phyloP scores from a whole-genome alignment of 805 yeast genomes.

The Kuraishia hungarica region DNA sequence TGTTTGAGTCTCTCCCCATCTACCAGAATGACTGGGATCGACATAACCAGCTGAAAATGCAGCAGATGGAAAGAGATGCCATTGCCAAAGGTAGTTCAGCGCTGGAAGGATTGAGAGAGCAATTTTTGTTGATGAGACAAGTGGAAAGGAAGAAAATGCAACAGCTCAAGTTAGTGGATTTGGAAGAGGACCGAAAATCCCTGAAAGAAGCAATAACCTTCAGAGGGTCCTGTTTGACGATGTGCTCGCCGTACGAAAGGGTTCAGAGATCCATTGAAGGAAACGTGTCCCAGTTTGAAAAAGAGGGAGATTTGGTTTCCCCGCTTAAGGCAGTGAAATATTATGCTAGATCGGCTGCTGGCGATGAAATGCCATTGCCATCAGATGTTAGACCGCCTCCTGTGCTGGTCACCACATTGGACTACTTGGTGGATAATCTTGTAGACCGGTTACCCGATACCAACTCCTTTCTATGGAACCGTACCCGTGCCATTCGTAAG shows the following conservation, averaged over 20 bases:
- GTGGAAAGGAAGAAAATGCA: constrained; percentile 76
- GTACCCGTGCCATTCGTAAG: constrained; percentile 93
- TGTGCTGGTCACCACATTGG: constrained; percentile 54
- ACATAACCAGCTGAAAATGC: constrained; percentile 59
- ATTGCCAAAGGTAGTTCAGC: constrained; percentile 12
- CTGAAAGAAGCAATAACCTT: constrained; percentile 84
- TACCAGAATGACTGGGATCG: constrained; percentile 57
- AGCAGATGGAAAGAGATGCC: constrained; percentile 32
- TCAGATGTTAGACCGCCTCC: constrained; percentile 95
- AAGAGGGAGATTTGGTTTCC: constrained; percentile 54
- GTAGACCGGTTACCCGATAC: constrained; percentile 68
- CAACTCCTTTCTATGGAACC: constrained; percentile 92
- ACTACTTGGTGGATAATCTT: constrained; percentile 59
- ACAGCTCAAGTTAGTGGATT: constrained; percentile 72
- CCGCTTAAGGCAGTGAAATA: constrained; percentile 70
- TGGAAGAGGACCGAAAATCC: constrained; percentile 72
- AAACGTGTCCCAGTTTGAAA: constrained; percentile 74
- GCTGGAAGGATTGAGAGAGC: constrained; percentile 53
- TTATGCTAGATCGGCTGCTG: constrained; percentile 86
- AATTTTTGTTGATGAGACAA: constrained; percentile 65
- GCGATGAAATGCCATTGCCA: constrained; percentile 96
- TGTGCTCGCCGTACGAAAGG: constrained; percentile 94
- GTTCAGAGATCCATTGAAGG: constrained; percentile 82
- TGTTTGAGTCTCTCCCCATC: constrained; percentile 25
- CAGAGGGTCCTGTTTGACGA: constrained; percentile 81